Base-by-base conservation (phyloP, 2,329 filamentous ascomycete genomes). In the Trichothecium roseum region DNA sequence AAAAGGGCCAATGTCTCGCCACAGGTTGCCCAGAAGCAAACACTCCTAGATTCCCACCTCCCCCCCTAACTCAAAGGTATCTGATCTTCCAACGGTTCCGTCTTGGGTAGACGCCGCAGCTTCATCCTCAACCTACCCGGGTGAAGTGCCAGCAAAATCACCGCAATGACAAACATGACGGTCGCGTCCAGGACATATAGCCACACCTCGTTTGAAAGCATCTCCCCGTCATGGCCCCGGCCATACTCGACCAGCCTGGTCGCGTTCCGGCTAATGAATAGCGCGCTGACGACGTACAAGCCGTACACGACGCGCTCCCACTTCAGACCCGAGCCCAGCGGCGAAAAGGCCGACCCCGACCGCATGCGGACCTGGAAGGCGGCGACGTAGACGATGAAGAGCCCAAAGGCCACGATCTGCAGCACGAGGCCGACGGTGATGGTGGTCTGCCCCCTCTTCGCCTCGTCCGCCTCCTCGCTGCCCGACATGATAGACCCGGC, bases 211-310 rank as follows among this genome's bases (percentile, higher is more conserved):
- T 58, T 54, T 10, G 47, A 42, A 28, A 69, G 49, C 22, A 73
- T 42, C 16, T 57, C 59, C 1, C 66, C 62, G 8, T 57, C 46
- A 20, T 54, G 49, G 2, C 66, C 66, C 46, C 62, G 51, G 1
- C 50, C 44, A 39, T 65, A 74, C 52, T 72, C 69, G 24, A 64
- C 46, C 15, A 71, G 55, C 14, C 69, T 56, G 36, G 69, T 64
- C 3, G 70, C 37, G 13, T 54, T 64, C 9, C 70, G 58, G 4
- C 71, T 39, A 31, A 72, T 46, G 44, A 74, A 69, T 4, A 72
- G 49, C 0, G 48, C 40, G 38, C 57, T 63, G 20, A 57, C 53
- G 4, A 44, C 42, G 45, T 72, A 72, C 9, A 74, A 53, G 0
- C 53, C 51, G 8, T 47, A 36, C 41, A 72, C 35, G 17, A 49